Evolutionary conservation across 1,139 yeast genomes (phyloP).

Genomic region (Candida pseudocylindracea): DNA sequence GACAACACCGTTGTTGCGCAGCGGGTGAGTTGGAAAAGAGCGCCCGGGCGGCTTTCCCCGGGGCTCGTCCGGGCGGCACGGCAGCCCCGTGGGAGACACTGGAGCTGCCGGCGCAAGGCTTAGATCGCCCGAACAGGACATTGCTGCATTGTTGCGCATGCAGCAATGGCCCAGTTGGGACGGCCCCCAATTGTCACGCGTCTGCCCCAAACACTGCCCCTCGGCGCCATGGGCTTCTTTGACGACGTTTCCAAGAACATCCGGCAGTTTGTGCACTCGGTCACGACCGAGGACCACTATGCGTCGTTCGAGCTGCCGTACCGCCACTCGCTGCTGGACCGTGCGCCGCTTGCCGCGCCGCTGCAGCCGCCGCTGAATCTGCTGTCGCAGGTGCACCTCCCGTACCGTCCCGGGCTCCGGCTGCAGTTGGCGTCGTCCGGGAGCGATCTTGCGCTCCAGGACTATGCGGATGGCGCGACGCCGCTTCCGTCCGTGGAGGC

Average conservation of each 20-base stretch:
- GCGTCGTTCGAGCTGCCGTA: conserved; percentile 33
- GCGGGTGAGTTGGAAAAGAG: no score
- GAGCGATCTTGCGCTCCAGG: conserved; percentile 6
- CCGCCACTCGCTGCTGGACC: conserved; percentile 6
- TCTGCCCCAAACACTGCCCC: no score
- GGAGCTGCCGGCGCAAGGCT: no score
- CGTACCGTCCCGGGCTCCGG: conserved; percentile 5
- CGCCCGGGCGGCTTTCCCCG: no score
- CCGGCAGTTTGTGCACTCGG: conserved; percentile 32
- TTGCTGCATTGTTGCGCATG: no score
- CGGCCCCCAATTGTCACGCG: no score
- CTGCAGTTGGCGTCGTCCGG: conserved; percentile 17
- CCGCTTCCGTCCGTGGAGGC: conserved; percentile 52
- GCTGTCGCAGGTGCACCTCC: conserved; percentile 3
- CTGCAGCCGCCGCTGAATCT: conserved; percentile 1
- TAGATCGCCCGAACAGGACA: no score
- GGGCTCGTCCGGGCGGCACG: no score
- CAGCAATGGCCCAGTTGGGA: no score
- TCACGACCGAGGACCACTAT: conserved; percentile 42
- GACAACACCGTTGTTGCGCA: no score
- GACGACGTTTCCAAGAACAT: conserved; percentile 9
- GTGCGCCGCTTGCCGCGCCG: conserved; percentile 1
- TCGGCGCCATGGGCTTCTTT: conserved; percentile 14
- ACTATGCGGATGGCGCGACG: conserved; percentile 20
- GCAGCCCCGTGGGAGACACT: no score